Base-by-base conservation (phyloP, 139 green algal genomes). In the Chlamydomonas incerta region DNA sequence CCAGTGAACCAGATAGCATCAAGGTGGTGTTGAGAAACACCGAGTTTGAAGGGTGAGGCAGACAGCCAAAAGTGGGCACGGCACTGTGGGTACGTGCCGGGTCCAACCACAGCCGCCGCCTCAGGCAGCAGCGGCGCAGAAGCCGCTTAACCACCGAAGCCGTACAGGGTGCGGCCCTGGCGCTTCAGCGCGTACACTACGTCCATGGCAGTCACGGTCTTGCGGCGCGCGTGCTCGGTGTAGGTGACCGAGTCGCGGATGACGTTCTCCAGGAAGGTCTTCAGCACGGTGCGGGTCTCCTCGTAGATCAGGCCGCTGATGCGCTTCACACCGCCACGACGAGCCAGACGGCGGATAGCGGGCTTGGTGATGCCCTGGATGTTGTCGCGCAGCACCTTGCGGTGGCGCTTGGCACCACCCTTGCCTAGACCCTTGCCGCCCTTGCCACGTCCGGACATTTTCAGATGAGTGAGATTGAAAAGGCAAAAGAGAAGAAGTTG, bases 401-500 rank as follows among this genome's bases (percentile, higher is more conserved):
- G 88, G 93, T 98, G 95, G 89, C 95, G 93, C 94, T 98, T 98
- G 91, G 95, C 97, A 69, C 94, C 94, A 66, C 93, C 91, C 91
- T 98, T 98, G 85, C 96, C 95, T 9, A 98, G 95, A 70, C 96
- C 96, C 91, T 98, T 98, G 88, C 96, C 96, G 77, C 96, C 96
- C 92, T 98, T 98, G 92, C 96, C 96, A 86, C 96, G 95, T 88
- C 95, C 95, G 90, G 94, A 98, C 96, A 98, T 98, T 82, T 37
- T 66, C 8, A n/a, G 41, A 5, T 50, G 41, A 50, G 41, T 50
- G 5, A 8, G 8, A 8, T 50, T 13, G 41, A 8, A 13, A 8
- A 50, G 41, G 41, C 5, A 50, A 50, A 8, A 50, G 41, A 50
- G 41, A 50, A 50, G 41, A 50, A 50, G 41, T 13, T 50, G 5